These are phyloP conservation scores for Candida caryicola DNA, from an alignment of 805 yeast species.

Conservation along the genomic window DNA sequence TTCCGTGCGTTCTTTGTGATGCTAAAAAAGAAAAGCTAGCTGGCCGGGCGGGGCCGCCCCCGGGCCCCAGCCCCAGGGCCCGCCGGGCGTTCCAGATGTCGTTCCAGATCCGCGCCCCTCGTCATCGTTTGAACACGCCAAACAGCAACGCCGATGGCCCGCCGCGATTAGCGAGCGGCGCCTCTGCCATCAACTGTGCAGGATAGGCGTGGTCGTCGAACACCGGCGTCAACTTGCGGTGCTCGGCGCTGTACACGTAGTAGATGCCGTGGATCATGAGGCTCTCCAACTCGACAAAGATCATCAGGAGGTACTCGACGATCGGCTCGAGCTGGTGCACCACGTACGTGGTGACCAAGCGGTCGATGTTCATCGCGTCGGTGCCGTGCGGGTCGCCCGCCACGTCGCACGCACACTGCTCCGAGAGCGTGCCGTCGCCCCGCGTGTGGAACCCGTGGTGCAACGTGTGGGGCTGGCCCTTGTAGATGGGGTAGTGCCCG, in stretches of 20 bases:
- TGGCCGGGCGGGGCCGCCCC: no score
- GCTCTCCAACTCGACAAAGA: constrained; percentile 24
- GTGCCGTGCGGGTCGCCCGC: constrained; percentile 24
- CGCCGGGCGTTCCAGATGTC: no score
- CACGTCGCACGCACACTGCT: constrained; percentile 21
- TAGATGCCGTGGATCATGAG: constrained; percentile 37
- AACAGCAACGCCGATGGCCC: constrained; percentile 4
- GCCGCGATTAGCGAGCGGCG: not conserved
- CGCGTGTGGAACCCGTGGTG: constrained; percentile 29
- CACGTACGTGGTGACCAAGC: constrained; percentile 31
- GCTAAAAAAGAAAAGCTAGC: no score
- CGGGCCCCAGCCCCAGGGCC: no score
- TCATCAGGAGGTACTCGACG: constrained; percentile 20
- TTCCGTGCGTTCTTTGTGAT: no score
- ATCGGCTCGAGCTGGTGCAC: constrained; percentile 36
- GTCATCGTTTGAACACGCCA: constrained; percentile 6
- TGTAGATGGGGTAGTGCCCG: constrained; percentile 29
- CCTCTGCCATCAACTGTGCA: constrained; percentile 11
- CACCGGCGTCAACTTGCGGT: constrained; percentile 19
- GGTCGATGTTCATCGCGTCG: constrained; percentile 24
- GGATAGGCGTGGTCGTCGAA: constrained; percentile 31
- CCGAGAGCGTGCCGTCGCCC: constrained; percentile 4
- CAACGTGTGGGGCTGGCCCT: constrained; percentile 35
- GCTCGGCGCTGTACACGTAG: constrained; percentile 17
- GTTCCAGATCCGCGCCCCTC: no score